Percentiles rank a stretch among this genome's conserved stretches.
Evolutionary conservation across 768 basidiomycete genomes (phyloP).

Genomic region (Boletus sp.): DNA sequence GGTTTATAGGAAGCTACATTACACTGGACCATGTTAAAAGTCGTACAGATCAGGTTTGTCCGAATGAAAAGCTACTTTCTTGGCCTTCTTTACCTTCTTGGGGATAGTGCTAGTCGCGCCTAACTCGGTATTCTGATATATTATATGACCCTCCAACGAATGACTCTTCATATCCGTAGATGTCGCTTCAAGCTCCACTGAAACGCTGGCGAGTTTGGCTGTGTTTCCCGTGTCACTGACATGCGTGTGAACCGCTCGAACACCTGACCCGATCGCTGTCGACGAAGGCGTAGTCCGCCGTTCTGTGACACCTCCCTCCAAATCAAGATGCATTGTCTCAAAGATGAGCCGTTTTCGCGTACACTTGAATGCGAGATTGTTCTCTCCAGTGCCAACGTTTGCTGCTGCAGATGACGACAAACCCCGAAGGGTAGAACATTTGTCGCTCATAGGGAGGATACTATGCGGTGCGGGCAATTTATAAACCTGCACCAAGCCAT

Average conservation of each 20-base stretch:
- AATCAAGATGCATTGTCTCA: slow-evolving; percentile 87
- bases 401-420: slow-evolving; percentile 54
- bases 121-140: slow-evolving; percentile 5
- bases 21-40: slow-evolving; percentile 43
- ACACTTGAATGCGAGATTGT: slow-evolving; percentile 93
- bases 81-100: slow-evolving; percentile 43
- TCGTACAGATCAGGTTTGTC: slow-evolving; percentile 73
- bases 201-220: slow-evolving; percentile 37
- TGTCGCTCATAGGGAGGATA: slow-evolving; percentile 76
- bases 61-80: slow-evolving; percentile 65
- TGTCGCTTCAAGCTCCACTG: slow-evolving; percentile 44
- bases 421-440: slow-evolving; percentile 80
- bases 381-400: slow-evolving; percentile 77
- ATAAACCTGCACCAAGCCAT: slow-evolving; percentile 81
- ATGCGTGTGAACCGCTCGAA: slow-evolving; percentile 17
- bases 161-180: slow-evolving; percentile 1
- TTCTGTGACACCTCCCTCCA: slow-evolving; percentile 83
- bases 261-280: slow-evolving; percentile 21
- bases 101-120: slow-evolving; percentile 3
- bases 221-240: slow-evolving; percentile 11
- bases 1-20: not conserved
- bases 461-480: slow-evolving; percentile 72
- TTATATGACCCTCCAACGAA: slow-evolving; percentile 5
- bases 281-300: slow-evolving; percentile 59
- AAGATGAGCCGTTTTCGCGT: slow-evolving; percentile 84